Conservation (phyloP, 169 alveolate species). For the Theileria sp. region DNA sequence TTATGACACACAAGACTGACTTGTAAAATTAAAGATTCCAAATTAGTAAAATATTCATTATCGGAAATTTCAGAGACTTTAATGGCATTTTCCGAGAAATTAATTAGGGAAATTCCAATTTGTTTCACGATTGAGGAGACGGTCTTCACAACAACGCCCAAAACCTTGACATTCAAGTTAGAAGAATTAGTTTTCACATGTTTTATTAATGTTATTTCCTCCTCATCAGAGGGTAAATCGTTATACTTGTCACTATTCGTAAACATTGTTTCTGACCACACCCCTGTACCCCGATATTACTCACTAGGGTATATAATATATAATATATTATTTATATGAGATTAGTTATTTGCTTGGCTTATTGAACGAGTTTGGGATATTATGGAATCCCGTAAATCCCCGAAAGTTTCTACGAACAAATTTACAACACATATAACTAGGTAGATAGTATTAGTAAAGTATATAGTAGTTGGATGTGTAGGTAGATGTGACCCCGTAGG, state of each 20-base stretch:
- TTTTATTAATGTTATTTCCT: constrained; percentile 14
- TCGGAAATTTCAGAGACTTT: constrained; percentile 50
- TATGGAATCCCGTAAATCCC: constrained; percentile 67
- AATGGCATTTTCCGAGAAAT: constrained; percentile 35
- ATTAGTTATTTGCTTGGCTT: background rate
- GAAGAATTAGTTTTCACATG: constrained; percentile 5
- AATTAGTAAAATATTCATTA: constrained; percentile 59
- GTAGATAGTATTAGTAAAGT: too few relatives aligned
- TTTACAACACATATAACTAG: background rate
- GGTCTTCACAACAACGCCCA: constrained; percentile 32
- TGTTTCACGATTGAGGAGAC: constrained; percentile 27
- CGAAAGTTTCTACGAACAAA: constrained; percentile 29
- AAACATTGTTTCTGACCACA: background rate
- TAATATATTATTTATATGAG: background rate
- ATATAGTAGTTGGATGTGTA: too few relatives aligned
- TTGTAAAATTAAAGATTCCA: constrained; percentile 62
- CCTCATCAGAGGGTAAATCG: background rate
- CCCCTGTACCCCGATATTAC: background rate
- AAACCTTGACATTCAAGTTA: constrained; percentile 19
- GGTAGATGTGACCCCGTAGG: too few relatives aligned
- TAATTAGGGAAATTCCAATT: constrained; percentile 45
- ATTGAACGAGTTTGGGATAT: constrained; percentile 6
- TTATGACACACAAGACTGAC: constrained; percentile 1
- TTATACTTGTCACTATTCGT: background rate
- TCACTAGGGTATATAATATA: too few relatives aligned